Evolutionary conservation across 179 eudicot species (phyloP).

Genomic region (Pouteria campechiana): DNA sequence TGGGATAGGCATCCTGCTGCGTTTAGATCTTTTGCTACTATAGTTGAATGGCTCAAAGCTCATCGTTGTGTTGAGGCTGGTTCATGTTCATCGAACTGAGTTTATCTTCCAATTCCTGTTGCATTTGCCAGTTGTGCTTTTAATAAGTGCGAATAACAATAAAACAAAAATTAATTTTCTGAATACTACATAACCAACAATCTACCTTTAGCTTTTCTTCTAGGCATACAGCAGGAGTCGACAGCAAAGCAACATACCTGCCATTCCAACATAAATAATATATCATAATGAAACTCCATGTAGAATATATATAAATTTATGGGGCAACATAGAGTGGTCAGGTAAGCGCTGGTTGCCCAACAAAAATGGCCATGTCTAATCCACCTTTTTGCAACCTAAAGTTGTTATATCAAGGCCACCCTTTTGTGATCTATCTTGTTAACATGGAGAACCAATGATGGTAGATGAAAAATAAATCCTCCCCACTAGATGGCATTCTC

Average conservation of each 20-base stretch:
- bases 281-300: background rate
- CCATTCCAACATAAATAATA: conserved; percentile 2
- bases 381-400: too few species aligned
- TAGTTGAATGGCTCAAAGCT: conserved; percentile 26
- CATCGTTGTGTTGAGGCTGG: conserved; percentile 59
- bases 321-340: too few species aligned
- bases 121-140: conserved; percentile 6
- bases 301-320: background rate
- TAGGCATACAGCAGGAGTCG: conserved; percentile 71
- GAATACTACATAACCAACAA: background rate
- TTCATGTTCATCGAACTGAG: conserved; percentile 57
- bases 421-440: too few species aligned
- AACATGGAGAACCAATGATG: too few species aligned
- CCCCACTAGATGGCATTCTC: too few species aligned
- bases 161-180: background rate
- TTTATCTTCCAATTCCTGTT: conserved; percentile 70
- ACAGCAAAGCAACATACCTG: conserved; percentile 77
- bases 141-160: background rate
- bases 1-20: too few species aligned
- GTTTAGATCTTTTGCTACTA: too few species aligned
- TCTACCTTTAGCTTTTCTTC: conserved; percentile 86
- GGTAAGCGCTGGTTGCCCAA: too few species aligned
- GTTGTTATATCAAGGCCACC: too few species aligned
- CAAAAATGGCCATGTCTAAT: too few species aligned
- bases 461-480: too few species aligned